Base-by-base conservation (phyloP, 2,329 filamentous ascomycete genomes). In the Exserohilum turcica region DNA sequence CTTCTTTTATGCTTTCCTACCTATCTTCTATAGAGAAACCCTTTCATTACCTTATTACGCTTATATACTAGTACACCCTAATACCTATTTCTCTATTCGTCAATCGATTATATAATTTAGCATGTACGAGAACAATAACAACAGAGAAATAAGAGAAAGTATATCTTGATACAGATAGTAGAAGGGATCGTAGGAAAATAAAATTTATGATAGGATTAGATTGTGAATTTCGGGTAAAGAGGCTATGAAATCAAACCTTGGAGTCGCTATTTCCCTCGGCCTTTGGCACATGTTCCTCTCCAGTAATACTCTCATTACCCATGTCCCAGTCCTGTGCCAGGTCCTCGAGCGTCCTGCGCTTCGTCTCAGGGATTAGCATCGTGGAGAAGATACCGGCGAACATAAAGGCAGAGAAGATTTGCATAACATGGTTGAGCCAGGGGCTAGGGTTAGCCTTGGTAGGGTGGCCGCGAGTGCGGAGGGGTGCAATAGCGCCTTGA, bases 381-480 rank as follows among this genome's bases (percentile, higher is more conserved):
- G 87, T 86, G 2, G 85, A 84, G 43, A 90, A 76, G 33, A 84
- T 82, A 51, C 90, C 90, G 33, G 82, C 82, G 3, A 92, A 78
- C 90, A 92, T 92, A 78, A 92, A 92, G 9, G 90, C 80, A 0
- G 88, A 88, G 73, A 90, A 92, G 43, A 92, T 87, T 67, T 91
- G 82, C 78, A 93, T 86, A 40, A 92, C 82, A 49, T 88, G 85
- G 73, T 89, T 83, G 56, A 92, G 80, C 82, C 87, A 89, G 2
- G 87, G 88, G 13, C 71, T 78, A 0, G 81, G 79, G 13, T 77
- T 72, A 3, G 19, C 32, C 31, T 50, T 59, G 9, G 54, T 44
- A 33, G 45, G 52, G 0, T 80, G 76, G 27, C 85, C 87, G 24
- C 82, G 82, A 10, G 80, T 82, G 18, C 76, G 73, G 21, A 80